phyloP scores from a whole-genome alignment of 441 rosid genomes.

The Aleurites moluccanus region DNA sequence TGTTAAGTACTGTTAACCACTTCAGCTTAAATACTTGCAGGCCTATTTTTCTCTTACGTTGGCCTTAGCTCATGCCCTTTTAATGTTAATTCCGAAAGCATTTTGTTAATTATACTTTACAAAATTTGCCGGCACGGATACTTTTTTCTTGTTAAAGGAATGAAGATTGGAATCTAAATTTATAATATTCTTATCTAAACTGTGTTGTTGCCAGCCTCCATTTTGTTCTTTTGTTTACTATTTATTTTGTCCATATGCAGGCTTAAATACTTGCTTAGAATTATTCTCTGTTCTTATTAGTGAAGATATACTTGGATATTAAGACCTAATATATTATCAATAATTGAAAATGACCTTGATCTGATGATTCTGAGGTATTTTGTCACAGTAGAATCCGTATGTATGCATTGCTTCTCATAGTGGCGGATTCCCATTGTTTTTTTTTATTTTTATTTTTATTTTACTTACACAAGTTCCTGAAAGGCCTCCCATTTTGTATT shows the following conservation, averaged over 20 bases:
- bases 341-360: constrained; percentile 1
- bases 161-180: neutral
- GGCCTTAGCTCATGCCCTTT: constrained; percentile 9
- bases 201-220: neutral
- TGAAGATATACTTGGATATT: neutral
- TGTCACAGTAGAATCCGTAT: neutral
- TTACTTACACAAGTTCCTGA: neutral
- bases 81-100: constrained; percentile 22
- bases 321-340: neutral
- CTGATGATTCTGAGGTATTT: constrained; percentile 11
- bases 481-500: neutral
- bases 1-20: neutral
- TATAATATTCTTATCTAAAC: neutral
- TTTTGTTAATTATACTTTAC: constrained; percentile 6
- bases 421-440: constrained; percentile 1
- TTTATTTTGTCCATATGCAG: constrained; percentile 4
- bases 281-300: neutral
- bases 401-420: neutral
- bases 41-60: constrained; percentile 24
- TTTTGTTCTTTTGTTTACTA: neutral
- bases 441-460: neutral
- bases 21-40: constrained; percentile 23
- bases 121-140: constrained; percentile 33
- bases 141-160: constrained; percentile 8
- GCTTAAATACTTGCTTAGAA: constrained; percentile 1